Base-by-base conservation (phyloP, 805 yeast genomes). In the Hanseniaspora taiwanica region DNA sequence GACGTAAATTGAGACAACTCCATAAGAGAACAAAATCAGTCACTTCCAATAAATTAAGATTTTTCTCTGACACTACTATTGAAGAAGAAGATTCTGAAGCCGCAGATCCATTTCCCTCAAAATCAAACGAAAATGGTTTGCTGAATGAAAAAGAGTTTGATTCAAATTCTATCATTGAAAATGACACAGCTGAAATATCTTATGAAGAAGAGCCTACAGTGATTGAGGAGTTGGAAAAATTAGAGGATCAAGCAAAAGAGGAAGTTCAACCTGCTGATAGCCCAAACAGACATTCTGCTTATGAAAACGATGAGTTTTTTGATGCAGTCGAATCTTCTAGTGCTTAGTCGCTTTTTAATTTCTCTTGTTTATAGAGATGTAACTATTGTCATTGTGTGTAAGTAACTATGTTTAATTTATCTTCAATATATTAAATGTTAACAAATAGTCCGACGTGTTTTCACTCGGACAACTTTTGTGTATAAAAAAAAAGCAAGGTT, bases 1-100 rank as follows among this genome's bases (percentile, higher is more conserved):
- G 49, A 39, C 55, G 51, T 38, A 53, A 42, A 35, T 23, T 57
- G 31, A 49, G 59, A 31, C 54, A 58, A 3, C 48, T 56, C 20
- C 48, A 54, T 19, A 48, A 50, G 33, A 49, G 46, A 29, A 47
- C 51, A 3, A 38, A 34, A n/a, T 36, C 29, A 2, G 43, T 16
- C 9, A 12, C 12, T 16, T 36, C 35, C 27, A 40, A 40, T 14
- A 34, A 34, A 27, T 29, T 42, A 12, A 38, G 35, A 18, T 42
- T 42, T 32, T 42, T 23, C 21, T 29, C 35, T 8, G 41, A 38
- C 16, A 32, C 31, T 8, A 35, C 39, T 10, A 14, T 23, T 17
- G 35, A 32, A 19, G 36, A 17, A n/a, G 17, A 16, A n/a, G 33
- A 29, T n/a, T n/a, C 33, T 29, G 29, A 25, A 5, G 9, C n/a